These are phyloP conservation scores for Vigna radiata DNA, from an alignment of 306 rosid species.

Conservation along the genomic window DNA sequence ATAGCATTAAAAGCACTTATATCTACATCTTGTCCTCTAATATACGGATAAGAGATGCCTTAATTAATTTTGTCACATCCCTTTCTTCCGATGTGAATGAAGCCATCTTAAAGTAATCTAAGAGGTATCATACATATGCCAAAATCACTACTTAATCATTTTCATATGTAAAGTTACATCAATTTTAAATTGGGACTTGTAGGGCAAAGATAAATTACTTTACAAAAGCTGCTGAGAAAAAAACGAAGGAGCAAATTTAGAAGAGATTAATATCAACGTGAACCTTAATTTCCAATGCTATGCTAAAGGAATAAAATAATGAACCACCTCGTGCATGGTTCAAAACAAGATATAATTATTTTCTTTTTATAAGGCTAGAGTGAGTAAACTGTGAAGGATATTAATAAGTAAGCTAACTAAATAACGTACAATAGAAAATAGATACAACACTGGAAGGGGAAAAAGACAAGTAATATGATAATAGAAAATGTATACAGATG, in stretches of 20 bases:
- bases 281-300: slow-evolving; percentile 38
- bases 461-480: slow-evolving; percentile 34
- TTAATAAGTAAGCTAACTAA: slow-evolving; percentile 24
- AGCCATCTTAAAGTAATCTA: slow-evolving; percentile 34
- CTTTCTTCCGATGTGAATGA: slow-evolving; percentile 38
- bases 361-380: slow-evolving; percentile 26
- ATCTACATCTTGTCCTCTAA: slow-evolving; percentile 27
- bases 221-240: slow-evolving; percentile 1
- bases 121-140: slow-evolving; percentile 38
- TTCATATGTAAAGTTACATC: slow-evolving; percentile 23
- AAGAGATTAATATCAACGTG: slow-evolving; percentile 23
- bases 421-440: slow-evolving; percentile 25
- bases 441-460: slow-evolving; percentile 25
- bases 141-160: slow-evolving; percentile 33
- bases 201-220: slow-evolving; percentile 37
- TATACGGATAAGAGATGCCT: slow-evolving; percentile 5
- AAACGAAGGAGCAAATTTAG: slow-evolving; percentile 12
- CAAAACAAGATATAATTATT: slow-evolving; percentile 30
- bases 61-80: slow-evolving; percentile 15
- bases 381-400: slow-evolving; percentile 14
- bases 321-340: slow-evolving; percentile 31
- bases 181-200: slow-evolving; percentile 39
- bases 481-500: slow-evolving; percentile 4
- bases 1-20: slow-evolving; percentile 25
- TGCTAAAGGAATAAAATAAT: slow-evolving; percentile 34